Base-by-base conservation (phyloP, 495 filamentous ascomycete genomes). In the Astrothelium macrocarpum region DNA sequence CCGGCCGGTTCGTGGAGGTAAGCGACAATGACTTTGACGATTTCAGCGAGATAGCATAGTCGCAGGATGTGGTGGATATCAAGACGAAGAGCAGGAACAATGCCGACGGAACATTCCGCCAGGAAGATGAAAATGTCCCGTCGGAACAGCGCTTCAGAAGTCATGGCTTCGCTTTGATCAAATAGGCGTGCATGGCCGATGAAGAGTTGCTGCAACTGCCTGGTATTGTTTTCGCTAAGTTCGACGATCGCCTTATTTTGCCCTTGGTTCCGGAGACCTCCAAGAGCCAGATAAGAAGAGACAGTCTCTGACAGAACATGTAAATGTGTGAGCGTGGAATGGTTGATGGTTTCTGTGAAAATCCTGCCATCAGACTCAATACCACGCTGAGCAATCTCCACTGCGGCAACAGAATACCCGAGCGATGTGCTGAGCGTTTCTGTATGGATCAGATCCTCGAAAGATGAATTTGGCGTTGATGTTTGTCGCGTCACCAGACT, bases 321-420 rank as follows among this genome's bases (percentile, higher is more conserved):
- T n/a, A 98, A 79, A 71, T 96, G 91, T 0, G 90, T 91, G 45
- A 98, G 74, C 1, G 84, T 80, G 53, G 34, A 62, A 20, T 32
- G 34, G 7, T 26, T 66, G 53, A 25, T 59, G 32, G 32, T 46
- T 29, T 56, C 49, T 11, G 49, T 56, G 16, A 29, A 29, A 20
- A 56, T 16, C 23, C 88, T 89, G 36, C 84, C 83, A 45, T 90
- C 84, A 2, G 88, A 86, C 63, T 89, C 87, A 1, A 91, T 78
- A 16, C 95, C 94, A 60, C 94, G 88, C 71, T 96, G 93, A 53
- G 90, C 85, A 63, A 99, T 97, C 73, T 99, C 94, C 5, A 88
- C 85, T 0, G 90, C 85, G 1, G 93, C 84, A 59, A 99, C 92
- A n/a, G 93, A 91, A 74, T 82, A 90, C 0, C 91, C 94, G 20